Conservation (phyloP, 139 green algal genomes). For the Mychonastes homosphaera region DNA sequence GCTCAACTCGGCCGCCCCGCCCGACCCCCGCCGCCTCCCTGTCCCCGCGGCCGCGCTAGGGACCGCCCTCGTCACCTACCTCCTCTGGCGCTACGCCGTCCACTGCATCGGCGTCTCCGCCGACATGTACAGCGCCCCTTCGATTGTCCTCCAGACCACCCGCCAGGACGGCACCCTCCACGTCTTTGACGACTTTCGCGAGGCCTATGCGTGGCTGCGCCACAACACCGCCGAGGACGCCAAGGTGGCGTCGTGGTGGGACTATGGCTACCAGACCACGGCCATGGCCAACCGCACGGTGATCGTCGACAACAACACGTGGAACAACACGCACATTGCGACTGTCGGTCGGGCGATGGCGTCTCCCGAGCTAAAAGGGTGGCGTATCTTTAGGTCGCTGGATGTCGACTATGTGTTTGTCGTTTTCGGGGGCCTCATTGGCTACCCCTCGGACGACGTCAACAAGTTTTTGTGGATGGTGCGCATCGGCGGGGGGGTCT, state of each 20-base stretch:
- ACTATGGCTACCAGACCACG: slow-evolving; percentile 92
- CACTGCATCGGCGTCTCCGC: slow-evolving; percentile 73
- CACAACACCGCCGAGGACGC: slow-evolving; percentile 74
- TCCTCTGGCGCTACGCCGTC: slow-evolving; percentile 54
- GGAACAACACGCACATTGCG: slow-evolving; percentile 94
- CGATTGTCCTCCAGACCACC: slow-evolving; percentile 77
- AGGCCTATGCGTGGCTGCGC: slow-evolving; percentile 64
- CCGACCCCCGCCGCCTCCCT: too few relatives aligned
- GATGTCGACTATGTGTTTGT: slow-evolving; percentile 96
- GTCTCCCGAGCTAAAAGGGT: slow-evolving; percentile 13
- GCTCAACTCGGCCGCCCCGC: too few relatives aligned
- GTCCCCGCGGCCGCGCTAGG: too few relatives aligned
- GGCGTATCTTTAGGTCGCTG: slow-evolving; percentile 34
- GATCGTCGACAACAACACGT: slow-evolving; percentile 95
- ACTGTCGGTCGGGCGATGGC: slow-evolving; percentile 77
- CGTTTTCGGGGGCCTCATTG: slow-evolving; percentile 78
- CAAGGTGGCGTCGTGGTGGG: slow-evolving; percentile 79
- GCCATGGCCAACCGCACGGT: slow-evolving; percentile 86
- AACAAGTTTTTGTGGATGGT: slow-evolving; percentile 99
- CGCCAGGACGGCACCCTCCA: slow-evolving; percentile 31
- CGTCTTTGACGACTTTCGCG: slow-evolving; percentile 85
- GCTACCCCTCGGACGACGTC: slow-evolving; percentile 87
- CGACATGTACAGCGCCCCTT: slow-evolving; percentile 89
- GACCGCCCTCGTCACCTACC: too few relatives aligned
- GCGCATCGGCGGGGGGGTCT: slow-evolving; percentile 39